These are phyloP conservation scores for Starmerella apis DNA, from an alignment of 805 yeast species.

Conservation along the genomic window DNA sequence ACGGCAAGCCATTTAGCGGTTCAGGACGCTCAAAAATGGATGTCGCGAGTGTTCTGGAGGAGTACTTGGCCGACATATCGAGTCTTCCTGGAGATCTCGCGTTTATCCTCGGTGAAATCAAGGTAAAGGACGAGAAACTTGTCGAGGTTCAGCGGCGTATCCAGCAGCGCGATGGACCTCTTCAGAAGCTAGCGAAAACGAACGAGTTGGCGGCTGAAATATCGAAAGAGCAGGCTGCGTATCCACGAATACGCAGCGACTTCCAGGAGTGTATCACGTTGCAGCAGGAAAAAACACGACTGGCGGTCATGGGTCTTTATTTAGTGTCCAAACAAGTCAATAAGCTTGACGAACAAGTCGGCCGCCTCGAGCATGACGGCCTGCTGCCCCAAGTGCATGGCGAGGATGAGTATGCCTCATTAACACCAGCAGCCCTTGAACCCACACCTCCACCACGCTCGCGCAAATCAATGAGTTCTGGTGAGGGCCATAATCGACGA, in stretches of 20 bases:
- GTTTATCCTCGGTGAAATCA: constrained; percentile 67
- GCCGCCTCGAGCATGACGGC: constrained; percentile 66
- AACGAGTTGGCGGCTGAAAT: constrained; percentile 72
- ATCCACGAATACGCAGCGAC: constrained; percentile 58
- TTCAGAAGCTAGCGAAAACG: constrained; percentile 72
- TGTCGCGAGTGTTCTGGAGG: constrained; percentile 74
- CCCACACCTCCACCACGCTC: constrained; percentile 11
- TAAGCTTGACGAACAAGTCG: constrained; percentile 64
- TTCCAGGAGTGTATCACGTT: constrained; percentile 47
- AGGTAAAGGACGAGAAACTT: constrained; percentile 54
- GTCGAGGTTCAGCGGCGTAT: constrained; percentile 57
- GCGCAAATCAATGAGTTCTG: constrained; percentile 9
- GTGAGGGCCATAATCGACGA: neutral
- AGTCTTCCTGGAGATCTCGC: constrained; percentile 82
- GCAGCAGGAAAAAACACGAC: constrained; percentile 66
- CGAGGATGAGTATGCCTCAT: constrained; percentile 14
- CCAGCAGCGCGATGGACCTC: constrained; percentile 60
- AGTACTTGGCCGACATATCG: constrained; percentile 50
- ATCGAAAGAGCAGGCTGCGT: constrained; percentile 66
- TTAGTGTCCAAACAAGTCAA: constrained; percentile 63
- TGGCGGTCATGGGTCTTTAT: constrained; percentile 77
- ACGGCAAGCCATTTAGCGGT: no score
- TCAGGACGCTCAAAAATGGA: no score
- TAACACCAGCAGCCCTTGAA: constrained; percentile 15
- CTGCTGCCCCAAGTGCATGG: constrained; percentile 41